Conservation (phyloP, 345 rosid species). For the Eucalyptus tenuipes region DNA sequence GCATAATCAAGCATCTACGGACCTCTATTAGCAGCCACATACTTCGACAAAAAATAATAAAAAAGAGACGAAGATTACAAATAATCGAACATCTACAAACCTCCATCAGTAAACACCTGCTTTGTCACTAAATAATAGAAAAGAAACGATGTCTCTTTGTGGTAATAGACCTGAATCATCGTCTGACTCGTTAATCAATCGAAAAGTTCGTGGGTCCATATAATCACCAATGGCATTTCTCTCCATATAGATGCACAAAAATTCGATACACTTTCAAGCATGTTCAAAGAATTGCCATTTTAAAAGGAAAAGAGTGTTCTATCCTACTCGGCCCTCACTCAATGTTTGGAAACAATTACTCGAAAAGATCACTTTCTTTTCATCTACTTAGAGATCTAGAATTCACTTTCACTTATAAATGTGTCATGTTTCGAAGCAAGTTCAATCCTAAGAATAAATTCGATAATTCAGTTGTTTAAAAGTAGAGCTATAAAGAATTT, state of each 20-base stretch:
- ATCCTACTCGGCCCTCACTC: rapidly evolving
- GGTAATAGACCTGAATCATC: not conserved
- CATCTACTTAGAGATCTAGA: not conserved
- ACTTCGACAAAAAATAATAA: not conserved
- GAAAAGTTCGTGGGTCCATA: not conserved
- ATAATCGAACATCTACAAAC: not conserved
- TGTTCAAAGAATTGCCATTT: not conserved
- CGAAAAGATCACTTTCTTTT: not conserved
- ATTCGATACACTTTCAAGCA: not conserved
- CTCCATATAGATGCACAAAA: not conserved
- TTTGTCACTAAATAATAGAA: not conserved
- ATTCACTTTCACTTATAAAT: not conserved
- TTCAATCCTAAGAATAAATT: not conserved
- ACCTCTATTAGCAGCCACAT: not conserved
- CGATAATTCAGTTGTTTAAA: rapidly evolving
- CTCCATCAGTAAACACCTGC: not conserved
- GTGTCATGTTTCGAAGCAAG: rapidly evolving
- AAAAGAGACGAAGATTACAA: not conserved
- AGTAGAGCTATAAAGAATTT: not conserved
- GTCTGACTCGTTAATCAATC: not conserved
- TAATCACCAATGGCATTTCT: not conserved
- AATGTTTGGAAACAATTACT: not conserved
- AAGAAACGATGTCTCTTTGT: not conserved
- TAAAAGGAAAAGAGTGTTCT: not conserved
- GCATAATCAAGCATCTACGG: not conserved